phyloP scores from a whole-genome alignment of 192 early-diverging fungal species.

The Pilaira anomala region DNA sequence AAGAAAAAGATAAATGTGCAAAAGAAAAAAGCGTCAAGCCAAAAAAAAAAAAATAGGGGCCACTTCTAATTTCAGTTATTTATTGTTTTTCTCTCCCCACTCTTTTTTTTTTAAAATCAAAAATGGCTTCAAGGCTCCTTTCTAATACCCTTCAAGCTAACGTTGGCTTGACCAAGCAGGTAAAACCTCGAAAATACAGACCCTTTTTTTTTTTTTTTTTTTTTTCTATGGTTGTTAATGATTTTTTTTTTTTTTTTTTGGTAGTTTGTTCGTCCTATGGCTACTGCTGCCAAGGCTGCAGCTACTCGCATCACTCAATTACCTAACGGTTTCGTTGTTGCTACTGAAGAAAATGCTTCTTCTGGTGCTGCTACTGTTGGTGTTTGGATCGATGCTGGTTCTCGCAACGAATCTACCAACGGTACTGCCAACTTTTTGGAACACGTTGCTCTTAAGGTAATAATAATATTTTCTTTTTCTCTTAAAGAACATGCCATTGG shows the following conservation, averaged over 20 bases:
- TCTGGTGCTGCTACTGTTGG: conserved; percentile 85
- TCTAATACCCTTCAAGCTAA: conserved; percentile 37
- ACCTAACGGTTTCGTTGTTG: conserved; percentile 77
- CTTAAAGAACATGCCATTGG: not conserved
- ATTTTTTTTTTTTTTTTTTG: conserved; percentile 9
- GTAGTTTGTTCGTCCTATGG: conserved; percentile 56
- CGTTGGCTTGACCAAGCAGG: conserved; percentile 32
- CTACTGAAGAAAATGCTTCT: conserved; percentile 77
- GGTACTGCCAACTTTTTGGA: conserved; percentile 96
- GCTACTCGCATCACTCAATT: conserved; percentile 67
- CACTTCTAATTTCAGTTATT: not conserved
- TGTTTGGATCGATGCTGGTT: conserved; percentile 87
- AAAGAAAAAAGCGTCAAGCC: not conserved
- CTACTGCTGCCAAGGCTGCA: conserved; percentile 42
- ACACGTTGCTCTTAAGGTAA: conserved; percentile 96
- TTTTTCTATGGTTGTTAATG: not conserved
- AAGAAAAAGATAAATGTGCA: no score
- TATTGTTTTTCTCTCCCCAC: conserved; percentile 19
- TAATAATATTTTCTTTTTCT: not conserved
- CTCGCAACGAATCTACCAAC: conserved; percentile 70
- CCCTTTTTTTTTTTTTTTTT: not conserved
- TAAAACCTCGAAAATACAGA: conserved; percentile 5
- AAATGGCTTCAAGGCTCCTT: conserved; percentile 33
- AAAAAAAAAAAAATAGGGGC: not conserved
- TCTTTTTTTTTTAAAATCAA: conserved; percentile 1